phyloP scores from a whole-genome alignment of 345 rosid genomes.

The Nasturtium officinale region DNA sequence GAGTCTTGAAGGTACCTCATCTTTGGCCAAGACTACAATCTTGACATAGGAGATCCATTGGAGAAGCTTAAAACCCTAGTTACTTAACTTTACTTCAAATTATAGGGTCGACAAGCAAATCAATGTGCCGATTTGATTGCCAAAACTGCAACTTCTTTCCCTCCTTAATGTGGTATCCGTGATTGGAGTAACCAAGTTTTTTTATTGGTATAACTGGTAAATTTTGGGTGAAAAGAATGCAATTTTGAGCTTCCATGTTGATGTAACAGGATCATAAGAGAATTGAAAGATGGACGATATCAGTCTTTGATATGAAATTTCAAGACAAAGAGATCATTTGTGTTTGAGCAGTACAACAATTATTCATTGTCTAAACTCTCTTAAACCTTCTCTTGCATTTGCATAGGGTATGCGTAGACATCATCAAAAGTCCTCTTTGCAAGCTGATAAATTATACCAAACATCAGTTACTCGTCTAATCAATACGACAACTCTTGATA shows the following conservation, averaged over 20 bases:
- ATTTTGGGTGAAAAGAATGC: neutral
- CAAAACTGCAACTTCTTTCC: neutral
- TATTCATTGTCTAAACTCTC: conserved; percentile 34
- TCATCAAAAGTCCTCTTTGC: conserved; percentile 57
- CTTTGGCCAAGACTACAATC: neutral
- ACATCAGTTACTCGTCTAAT: conserved; percentile 33
- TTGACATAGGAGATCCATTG: neutral
- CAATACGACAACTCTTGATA: conserved; percentile 18
- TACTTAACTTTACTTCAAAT: neutral
- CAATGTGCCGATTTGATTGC: neutral
- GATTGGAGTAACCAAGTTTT: neutral
- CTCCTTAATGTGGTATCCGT: neutral
- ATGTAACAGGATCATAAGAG: conserved; percentile 10
- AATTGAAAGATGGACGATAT: conserved; percentile 11
- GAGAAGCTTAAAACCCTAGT: neutral
- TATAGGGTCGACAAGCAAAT: neutral
- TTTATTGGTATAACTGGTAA: neutral
- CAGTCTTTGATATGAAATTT: conserved; percentile 23
- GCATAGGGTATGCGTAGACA: conserved; percentile 24
- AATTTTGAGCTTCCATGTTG: neutral
- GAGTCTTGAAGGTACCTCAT: neutral
- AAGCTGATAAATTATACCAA: conserved; percentile 45
- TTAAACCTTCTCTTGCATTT: conserved; percentile 17
- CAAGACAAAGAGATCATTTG: conserved; percentile 30
- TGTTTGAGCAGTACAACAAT: conserved; percentile 26